Evolutionary conservation across 768 basidiomycete species (phyloP), one percentile per base, ranked within the genome.

Genomic region (Boletales sp.): DNA sequence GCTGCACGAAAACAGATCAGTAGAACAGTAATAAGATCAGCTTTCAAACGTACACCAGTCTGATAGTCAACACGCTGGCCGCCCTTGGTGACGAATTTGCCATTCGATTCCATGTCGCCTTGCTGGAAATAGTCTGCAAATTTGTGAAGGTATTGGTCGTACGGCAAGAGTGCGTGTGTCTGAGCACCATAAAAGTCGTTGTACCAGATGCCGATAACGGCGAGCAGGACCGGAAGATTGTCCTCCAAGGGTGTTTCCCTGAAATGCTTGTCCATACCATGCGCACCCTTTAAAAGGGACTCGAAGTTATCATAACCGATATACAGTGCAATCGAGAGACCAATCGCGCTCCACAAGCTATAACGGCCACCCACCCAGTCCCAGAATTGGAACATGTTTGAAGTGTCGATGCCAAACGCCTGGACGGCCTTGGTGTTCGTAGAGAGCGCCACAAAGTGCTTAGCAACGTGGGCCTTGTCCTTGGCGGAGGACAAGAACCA

Each of bases 71-170:
- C 95, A 45, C 90, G 87, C 56, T 90, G 78, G 8, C 97, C 97
- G 51, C 82, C 78, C 74, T 98, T 99, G 57, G 97, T 98, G 54
- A 97, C 80, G 48, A 82, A 90, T 76, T 98, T 99, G 50, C 97
- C 97, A 69, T 99, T 97, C 19, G 93, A 97, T 72, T 99, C 97
- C 97, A 99, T 99, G 70, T 99, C 97, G 40, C 94, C 95, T 70
- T 98, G 97, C 70, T 97, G 97, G 90, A 99, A 99, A 77, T 98
- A 98, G 71, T 99, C 97, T 34, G 97, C 95, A 61, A 99, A 99
- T 70, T 95, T 97, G 80, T 97, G 91, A 56, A 99, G 75, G 73
- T 99, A 99, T 69, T 99, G 97, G 72, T 99, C 97, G 65, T 99
- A 99, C 0, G 97, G 97, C 38, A 99, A 79, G 37, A 99, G 79